phyloP scores from a whole-genome alignment of 805 yeast genomes.

The Komagataella pseudopastoris region DNA sequence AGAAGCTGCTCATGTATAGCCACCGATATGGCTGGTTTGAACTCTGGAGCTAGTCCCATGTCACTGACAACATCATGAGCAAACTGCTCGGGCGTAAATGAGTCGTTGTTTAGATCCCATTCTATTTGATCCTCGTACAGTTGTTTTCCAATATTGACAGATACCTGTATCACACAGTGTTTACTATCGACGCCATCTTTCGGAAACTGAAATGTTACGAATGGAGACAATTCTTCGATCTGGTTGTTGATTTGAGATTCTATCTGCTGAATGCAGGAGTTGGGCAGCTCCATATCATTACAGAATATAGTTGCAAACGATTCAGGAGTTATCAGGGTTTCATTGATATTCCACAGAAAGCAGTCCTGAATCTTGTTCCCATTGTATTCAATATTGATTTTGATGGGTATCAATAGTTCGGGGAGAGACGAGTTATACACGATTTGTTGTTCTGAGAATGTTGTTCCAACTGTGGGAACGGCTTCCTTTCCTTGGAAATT shows the following conservation, averaged over 20 bases:
- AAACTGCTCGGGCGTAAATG: slow-evolving; percentile 68
- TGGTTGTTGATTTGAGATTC: slow-evolving; percentile 66
- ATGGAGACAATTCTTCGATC: slow-evolving; percentile 57
- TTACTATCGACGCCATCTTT: slow-evolving; percentile 30
- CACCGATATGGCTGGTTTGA: slow-evolving; percentile 79
- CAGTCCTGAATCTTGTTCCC: slow-evolving; percentile 44
- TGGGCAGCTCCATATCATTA: slow-evolving; percentile 73
- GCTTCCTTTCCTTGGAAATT: slow-evolving; percentile 26
- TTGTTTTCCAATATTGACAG: slow-evolving; percentile 72
- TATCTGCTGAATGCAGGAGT: slow-evolving; percentile 45
- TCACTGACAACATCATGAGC: slow-evolving; percentile 76
- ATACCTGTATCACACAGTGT: slow-evolving; percentile 69
- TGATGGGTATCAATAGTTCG: slow-evolving; percentile 50
- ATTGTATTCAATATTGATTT: slow-evolving; percentile 46
- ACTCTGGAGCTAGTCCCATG: slow-evolving; percentile 73
- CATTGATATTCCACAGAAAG: slow-evolving; percentile 64
- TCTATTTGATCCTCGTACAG: slow-evolving; percentile 87
- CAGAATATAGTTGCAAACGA: slow-evolving; percentile 65
- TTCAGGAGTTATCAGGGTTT: slow-evolving; percentile 55
- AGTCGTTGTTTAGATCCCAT: slow-evolving; percentile 61
- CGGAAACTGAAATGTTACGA: slow-evolving; percentile 56
- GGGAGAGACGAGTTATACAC: slow-evolving; percentile 20
- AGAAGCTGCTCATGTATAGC: slow-evolving; percentile 71
- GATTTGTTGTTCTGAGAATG: slow-evolving; percentile 18
- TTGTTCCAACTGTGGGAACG: slow-evolving; percentile 20